Evolutionary conservation across 2,329 filamentous ascomycete species (phyloP), one percentile per base, ranked within the genome.

Genomic region (Alternaria sp.): DNA sequence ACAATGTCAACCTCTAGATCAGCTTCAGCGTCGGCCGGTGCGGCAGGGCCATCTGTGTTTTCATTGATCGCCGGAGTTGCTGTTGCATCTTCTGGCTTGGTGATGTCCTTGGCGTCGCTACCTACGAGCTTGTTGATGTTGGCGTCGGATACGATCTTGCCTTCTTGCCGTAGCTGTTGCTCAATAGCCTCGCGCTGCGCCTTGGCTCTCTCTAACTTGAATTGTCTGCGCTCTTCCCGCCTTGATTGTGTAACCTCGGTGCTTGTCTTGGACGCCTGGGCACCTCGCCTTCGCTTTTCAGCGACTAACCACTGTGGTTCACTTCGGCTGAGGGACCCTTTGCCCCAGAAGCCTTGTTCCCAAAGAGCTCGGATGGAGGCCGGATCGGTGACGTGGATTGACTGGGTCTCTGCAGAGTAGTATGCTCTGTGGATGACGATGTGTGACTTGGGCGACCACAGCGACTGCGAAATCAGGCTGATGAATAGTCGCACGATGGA

Each of bases 261-360:
- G 70, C 91, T 94, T 46, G 96, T 96, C 67, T 88, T 86, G 23
- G 83, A 84, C 30, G 88, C 86, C 25, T 89, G 82, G 15, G 89
- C 80, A 11, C 92, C 92, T 63, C 86, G 86, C 55, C 90, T 87
- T 26, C 90, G 89, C 79, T 92, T 91, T 80, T 97, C 93, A 66
- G 92, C 87, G 68, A 92, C 92, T 55, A 97, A 80, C 96, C 96
- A 99, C 71, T 90, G 96, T 4, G 95, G 95, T 79, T 99, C 95
- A 84, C 94, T 97, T 72, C 96, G 89, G 82, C 94, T 97, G 62
- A 98, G 84, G 71, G 85, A 95, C 47, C 96, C 96, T 80, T 97
- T 97, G 51, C 96, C 96, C 80, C 95, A 99, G 81, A 99, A 99
- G 6, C 96, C 96, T 82, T 96, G 93, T 80, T 97, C 92, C 96